Conservation (phyloP, 192 early-diverging fungal species). For the Backusella liffmaniae region DNA sequence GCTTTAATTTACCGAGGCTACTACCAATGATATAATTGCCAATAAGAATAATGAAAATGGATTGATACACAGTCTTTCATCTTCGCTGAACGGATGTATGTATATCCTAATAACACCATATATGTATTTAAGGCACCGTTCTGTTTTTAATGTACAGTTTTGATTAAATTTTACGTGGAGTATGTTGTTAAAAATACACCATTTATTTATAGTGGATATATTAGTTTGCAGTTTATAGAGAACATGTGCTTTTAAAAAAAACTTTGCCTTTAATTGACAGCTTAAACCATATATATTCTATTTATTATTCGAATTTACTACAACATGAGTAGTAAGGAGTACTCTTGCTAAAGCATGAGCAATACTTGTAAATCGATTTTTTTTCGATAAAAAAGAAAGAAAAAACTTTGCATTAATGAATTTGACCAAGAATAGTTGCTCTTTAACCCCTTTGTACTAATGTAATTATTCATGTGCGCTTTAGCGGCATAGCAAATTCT, state of each 20-base stretch:
- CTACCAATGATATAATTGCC: background rate
- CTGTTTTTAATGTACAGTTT: background rate
- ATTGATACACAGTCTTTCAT: background rate
- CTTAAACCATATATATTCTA: background rate
- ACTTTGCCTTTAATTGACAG: background rate
- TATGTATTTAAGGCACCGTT: background rate
- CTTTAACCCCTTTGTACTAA: background rate
- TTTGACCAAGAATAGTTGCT: background rate
- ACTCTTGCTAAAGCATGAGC: background rate
- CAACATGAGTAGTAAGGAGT: background rate
- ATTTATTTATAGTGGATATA: background rate
- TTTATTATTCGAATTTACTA: background rate
- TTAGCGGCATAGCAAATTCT: background rate
- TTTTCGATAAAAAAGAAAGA: background rate
- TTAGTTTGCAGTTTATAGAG: background rate
- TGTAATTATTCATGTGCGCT: background rate
- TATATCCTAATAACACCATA: background rate
- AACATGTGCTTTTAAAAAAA: background rate
- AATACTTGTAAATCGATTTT: background rate
- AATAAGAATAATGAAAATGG: background rate
- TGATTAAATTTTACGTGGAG: background rate
- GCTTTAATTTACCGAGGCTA: background rate
- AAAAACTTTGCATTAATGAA: conserved; percentile 5
- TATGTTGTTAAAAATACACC: conserved; percentile 1
- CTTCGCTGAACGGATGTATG: background rate